phyloP scores from a whole-genome alignment of 495 filamentous ascomycete species.

The Hyaloscypha bicolor region DNA sequence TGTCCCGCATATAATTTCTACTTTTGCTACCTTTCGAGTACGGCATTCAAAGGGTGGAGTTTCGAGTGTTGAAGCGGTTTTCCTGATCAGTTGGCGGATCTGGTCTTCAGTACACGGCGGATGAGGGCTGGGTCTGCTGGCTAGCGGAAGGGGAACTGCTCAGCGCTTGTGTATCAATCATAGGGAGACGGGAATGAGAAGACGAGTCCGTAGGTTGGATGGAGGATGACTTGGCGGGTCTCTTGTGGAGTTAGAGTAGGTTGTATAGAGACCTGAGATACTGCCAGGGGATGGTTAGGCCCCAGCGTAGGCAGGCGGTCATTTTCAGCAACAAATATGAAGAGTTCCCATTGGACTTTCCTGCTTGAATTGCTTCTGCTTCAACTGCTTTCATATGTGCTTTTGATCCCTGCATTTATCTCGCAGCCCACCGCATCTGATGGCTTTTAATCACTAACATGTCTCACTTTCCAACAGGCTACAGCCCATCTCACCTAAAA shows the following conservation, averaged over 20 bases:
- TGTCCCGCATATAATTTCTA: slow-evolving; percentile 32
- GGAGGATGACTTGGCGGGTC: slow-evolving; percentile 4
- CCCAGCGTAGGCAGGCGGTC: slow-evolving; percentile 16
- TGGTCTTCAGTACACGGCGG: slow-evolving; percentile 24
- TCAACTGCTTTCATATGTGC: neutral
- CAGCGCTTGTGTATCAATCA: slow-evolving; percentile 32
- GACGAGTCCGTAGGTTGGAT: neutral
- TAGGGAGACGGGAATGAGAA: slow-evolving; percentile 3
- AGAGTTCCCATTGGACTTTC: slow-evolving; percentile 26
- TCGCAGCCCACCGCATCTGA: no score
- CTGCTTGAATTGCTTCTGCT: neutral
- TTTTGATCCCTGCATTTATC: no score
- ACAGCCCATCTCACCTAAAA: no score
- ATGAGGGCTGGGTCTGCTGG: slow-evolving; percentile 16
- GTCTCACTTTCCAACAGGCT: no score
- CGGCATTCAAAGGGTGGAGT: slow-evolving; percentile 11
- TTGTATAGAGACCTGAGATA: slow-evolving; percentile 26
- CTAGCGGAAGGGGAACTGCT: slow-evolving; percentile 4
- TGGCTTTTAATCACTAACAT: no score
- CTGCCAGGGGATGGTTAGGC: slow-evolving; percentile 9
- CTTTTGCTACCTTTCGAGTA: slow-evolving; percentile 11
- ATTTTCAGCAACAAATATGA: slow-evolving; percentile 34
- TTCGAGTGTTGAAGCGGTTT: slow-evolving; percentile 9
- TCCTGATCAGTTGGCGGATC: neutral
- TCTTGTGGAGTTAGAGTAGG: slow-evolving; percentile 11